Base-by-base conservation (phyloP, 805 yeast species). In the Saccharomycopsis microspora region DNA sequence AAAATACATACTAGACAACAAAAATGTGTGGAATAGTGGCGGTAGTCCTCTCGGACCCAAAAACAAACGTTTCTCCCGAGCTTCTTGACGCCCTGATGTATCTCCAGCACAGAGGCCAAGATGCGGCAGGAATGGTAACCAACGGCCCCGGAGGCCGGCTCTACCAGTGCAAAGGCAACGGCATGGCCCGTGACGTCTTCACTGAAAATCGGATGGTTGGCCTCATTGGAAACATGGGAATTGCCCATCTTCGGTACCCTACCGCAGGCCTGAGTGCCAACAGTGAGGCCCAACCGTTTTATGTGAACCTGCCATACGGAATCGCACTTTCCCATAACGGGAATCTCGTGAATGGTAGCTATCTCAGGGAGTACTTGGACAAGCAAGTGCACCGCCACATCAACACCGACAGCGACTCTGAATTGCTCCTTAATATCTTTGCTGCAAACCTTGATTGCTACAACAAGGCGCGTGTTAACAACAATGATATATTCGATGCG, bases 111-210 rank as follows among this genome's bases (percentile, higher is more conserved):
- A 77, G 98, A 61, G 98, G 98, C 42, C 98, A 93, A 69, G 98
- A 93, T 64, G 98, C 98, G 7, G 96, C 97, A n/a, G 98, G 98
- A 54, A 90, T 93, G 47, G 93, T 87, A 29, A 93, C 98, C 5
- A 87, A 96, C 64, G 97, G 96, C 47, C 71, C 83, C 41, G 80
- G 90, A 53, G 98, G 97, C 55, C 75, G 98, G 51, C 75, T 93
- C 50, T 89, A 86, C 68, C 97, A 90, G 68, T 93, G 98, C 66
- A 93, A 93, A 69, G 98, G 98, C 58, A 90, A 88, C 64, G 98
- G 98, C 56, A 86, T 93, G 96, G 97, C 96, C 50, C 76, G 94
- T 59, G 98, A 93, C 61, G 98, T 93, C 35, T 93, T 93, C 76
- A 87, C 95, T 42, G 85, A 80, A 62, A 66, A 69, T 41, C 76